These are phyloP conservation scores for Naganishia albida DNA, from an alignment of 1,284 basidiomycete species.

Conservation along the genomic window DNA sequence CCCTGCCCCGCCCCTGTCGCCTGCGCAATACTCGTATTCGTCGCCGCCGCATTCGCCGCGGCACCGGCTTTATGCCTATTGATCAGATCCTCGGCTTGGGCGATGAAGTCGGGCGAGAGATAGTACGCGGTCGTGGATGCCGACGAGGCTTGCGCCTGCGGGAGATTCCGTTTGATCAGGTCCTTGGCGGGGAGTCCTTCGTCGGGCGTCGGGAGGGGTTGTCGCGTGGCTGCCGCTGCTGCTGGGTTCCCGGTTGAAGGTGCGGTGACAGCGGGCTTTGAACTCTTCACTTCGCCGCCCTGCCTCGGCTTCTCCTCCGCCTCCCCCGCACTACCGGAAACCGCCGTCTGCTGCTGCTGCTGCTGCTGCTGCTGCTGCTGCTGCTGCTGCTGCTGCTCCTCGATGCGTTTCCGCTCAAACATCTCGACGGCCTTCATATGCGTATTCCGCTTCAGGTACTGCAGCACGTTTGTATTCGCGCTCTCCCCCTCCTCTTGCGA, in stretches of 20 bases:
- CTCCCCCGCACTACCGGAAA: no score
- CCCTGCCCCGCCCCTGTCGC: slow-evolving; percentile 50
- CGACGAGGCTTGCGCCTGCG: slow-evolving; percentile 57
- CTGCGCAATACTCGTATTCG: slow-evolving; percentile 67
- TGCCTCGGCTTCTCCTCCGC: no score
- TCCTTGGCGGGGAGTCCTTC: slow-evolving; percentile 24
- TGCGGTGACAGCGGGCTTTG: background rate
- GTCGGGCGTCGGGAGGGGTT: slow-evolving; percentile 3
- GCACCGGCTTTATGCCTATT: slow-evolving; percentile 55
- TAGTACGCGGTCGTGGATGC: slow-evolving; percentile 48
- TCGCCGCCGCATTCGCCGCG: slow-evolving; percentile 59
- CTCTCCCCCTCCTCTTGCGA: slow-evolving; percentile 10
- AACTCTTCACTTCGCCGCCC: background rate
- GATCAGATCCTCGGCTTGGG: slow-evolving; percentile 52
- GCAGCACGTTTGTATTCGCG: slow-evolving; percentile 27
- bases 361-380: no score
- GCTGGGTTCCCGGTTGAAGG: slow-evolving; percentile 11
- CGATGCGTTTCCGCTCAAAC: slow-evolving; percentile 9
- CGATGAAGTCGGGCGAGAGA: slow-evolving; percentile 52
- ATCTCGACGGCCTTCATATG: slow-evolving; percentile 26
- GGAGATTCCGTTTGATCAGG: slow-evolving; percentile 50
- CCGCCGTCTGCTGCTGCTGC: no score
- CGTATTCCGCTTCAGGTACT: slow-evolving; percentile 30
- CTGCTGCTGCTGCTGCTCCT: slow-evolving; percentile 10
- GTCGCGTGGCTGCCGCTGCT: background rate